Percentiles rank a stretch among this genome's conserved stretches.
Evolutionary conservation across 352 stramenopile genomes (phyloP).

Genomic region (Phytophthora fragariaefolia): DNA sequence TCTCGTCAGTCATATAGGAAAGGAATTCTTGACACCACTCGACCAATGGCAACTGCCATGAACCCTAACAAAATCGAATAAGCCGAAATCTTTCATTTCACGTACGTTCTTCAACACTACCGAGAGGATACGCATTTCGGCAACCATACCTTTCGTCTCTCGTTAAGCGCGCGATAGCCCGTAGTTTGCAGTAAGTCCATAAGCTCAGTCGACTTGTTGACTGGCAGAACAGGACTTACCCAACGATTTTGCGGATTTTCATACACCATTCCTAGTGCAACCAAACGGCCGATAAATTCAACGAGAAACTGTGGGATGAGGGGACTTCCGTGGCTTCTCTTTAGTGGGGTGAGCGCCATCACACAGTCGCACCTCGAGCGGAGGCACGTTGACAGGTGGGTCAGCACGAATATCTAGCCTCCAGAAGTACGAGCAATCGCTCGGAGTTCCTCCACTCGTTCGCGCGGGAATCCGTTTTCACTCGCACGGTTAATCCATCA

Average conservation of each 20-base stretch:
- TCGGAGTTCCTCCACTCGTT: too few species aligned
- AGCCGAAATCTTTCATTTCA: constrained; percentile 4
- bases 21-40: constrained; percentile 9
- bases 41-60: constrained; percentile 10
- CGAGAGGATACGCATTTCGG: constrained; percentile 16
- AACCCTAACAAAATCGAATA: constrained; percentile 18
- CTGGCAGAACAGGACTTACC: constrained; percentile 10
- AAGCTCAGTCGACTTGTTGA: constrained; percentile 2
- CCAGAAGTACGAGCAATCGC: too few species aligned
- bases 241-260: constrained; percentile 15
- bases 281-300: too few species aligned
- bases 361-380: too few species aligned
- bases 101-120: too few species aligned
- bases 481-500: neutral
- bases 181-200: constrained; percentile 5
- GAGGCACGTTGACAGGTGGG: too few species aligned
- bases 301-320: too few species aligned
- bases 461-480: constrained; percentile 15
- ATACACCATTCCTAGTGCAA: too few species aligned
- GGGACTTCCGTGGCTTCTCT: too few species aligned
- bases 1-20: constrained; percentile 34
- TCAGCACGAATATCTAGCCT: too few species aligned
- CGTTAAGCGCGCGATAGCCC: constrained; percentile 10
- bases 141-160: constrained; percentile 1
- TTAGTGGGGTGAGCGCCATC: too few species aligned